Conservation (phyloP, 176 grass and related monocot genomes). For the Zoysia pacifica region DNA sequence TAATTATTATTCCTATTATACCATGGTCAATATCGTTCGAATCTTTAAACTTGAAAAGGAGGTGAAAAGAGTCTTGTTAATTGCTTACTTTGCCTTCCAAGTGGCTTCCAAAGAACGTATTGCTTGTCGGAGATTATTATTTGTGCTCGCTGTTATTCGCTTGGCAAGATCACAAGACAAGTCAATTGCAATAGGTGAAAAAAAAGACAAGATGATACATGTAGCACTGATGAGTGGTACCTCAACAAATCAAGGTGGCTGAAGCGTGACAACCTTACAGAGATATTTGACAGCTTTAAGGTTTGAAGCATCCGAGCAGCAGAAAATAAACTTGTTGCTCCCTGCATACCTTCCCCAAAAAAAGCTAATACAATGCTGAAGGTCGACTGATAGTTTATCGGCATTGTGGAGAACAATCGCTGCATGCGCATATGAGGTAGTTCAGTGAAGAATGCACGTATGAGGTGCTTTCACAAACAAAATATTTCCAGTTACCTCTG, state of each 20-base stretch:
- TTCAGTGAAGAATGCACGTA: not conserved
- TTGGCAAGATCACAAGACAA: slow-evolving; percentile 53
- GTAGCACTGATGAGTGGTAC: slow-evolving; percentile 30
- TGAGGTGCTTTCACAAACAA: not conserved
- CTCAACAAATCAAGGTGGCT: slow-evolving; percentile 59
- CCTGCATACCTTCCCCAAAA: slow-evolving; percentile 62
- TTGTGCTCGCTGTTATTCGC: slow-evolving; percentile 52
- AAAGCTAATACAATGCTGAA: slow-evolving; percentile 63
- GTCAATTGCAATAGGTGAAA: slow-evolving; percentile 19
- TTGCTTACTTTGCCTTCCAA: slow-evolving; percentile 63
- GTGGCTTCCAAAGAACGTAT: slow-evolving; percentile 81
- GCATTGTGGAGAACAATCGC: slow-evolving; percentile 58
- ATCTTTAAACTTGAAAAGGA: not conserved
- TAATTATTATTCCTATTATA: not conserved
- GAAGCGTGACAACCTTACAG: slow-evolving; percentile 56
- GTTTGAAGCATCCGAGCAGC: slow-evolving; percentile 64
- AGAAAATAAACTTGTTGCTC: slow-evolving; percentile 62
- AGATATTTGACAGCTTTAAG: slow-evolving; percentile 58
- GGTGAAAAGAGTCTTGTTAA: not conserved
- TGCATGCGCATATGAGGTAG: slow-evolving; percentile 23
- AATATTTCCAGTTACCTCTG: slow-evolving; percentile 47
- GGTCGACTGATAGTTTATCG: slow-evolving; percentile 61
- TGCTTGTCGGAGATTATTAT: slow-evolving; percentile 68
- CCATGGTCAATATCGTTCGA: not conserved
- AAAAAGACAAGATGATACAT: not conserved